Evolutionary conservation across 2,329 filamentous ascomycete genomes (phyloP).

Genomic region (Thermoascus crustaceus): DNA sequence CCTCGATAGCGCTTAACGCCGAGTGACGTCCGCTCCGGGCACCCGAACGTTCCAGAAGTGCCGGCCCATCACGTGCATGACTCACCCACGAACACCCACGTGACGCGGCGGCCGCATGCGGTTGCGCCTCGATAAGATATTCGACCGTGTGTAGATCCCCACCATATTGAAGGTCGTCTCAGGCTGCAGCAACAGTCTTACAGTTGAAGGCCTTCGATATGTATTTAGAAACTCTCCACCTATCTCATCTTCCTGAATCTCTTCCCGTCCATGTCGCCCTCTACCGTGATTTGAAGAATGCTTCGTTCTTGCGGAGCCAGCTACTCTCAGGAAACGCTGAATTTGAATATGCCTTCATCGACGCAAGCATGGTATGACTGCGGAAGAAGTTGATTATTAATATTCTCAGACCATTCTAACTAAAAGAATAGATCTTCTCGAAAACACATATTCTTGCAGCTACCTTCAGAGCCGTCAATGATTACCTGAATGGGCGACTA

Average conservation of each 20-base stretch:
- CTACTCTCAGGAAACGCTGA: constrained; percentile 73
- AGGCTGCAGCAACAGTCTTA: constrained; percentile 4
- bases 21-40: constrained; percentile 15
- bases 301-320: constrained; percentile 69
- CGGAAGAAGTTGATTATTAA: constrained; percentile 11
- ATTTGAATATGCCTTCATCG: constrained; percentile 91
- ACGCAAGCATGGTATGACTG: constrained; percentile 70
- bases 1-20: constrained; percentile 7
- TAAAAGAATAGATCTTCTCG: constrained; percentile 54
- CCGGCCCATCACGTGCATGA: constrained; percentile 13
- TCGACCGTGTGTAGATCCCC: too few relatives aligned
- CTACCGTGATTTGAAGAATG: constrained; percentile 70
- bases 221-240: constrained; percentile 60
- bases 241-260: constrained; percentile 66
- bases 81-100: constrained; percentile 3
- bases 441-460: constrained; percentile 65
- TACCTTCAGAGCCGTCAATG: constrained; percentile 66
- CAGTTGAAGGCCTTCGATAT: too few relatives aligned
- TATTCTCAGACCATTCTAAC: constrained; percentile 4
- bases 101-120: constrained; percentile 3
- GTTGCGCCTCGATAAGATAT: too few relatives aligned
- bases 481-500: constrained; percentile 52
- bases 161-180: too few relatives aligned
- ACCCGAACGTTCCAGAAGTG: constrained; percentile 32
- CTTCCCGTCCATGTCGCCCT: constrained; percentile 65